phyloP scores from a whole-genome alignment of 2,329 filamentous ascomycete species.

The Neofusicoccum sp. region DNA sequence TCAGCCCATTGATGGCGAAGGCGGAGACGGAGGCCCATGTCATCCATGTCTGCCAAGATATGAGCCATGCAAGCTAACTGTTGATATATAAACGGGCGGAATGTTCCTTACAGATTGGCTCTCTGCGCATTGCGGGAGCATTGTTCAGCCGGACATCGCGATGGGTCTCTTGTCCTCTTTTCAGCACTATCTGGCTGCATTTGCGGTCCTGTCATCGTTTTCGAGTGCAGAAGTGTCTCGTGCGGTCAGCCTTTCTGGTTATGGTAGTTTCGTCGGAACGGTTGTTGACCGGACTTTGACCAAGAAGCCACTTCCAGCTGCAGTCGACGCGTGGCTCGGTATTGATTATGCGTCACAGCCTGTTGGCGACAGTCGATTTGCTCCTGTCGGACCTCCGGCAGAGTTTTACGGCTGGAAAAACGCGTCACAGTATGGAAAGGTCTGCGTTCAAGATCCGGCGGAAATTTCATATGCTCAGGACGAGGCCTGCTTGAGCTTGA shows the following conservation, averaged over 20 bases:
- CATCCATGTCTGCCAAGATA: background rate
- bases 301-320: constrained; percentile 34
- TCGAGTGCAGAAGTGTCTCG: background rate
- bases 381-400: constrained; percentile 43
- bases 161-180: background rate
- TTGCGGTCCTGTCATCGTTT: background rate
- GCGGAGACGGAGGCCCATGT: background rate
- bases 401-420: constrained; percentile 45
- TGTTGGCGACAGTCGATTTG: constrained; percentile 46
- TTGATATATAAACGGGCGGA: background rate
- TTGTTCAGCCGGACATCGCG: background rate
- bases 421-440: constrained; percentile 28
- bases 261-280: constrained; percentile 46
- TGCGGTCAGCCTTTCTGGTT: constrained; percentile 38
- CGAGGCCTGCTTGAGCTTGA: constrained; percentile 28
- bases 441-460: constrained; percentile 16
- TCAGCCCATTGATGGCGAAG: background rate
- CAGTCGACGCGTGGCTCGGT: constrained; percentile 53
- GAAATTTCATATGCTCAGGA: constrained; percentile 1
- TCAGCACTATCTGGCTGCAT: constrained; percentile 4
- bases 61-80: background rate
- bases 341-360: constrained; percentile 51
- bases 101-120: background rate
- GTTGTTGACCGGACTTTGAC: constrained; percentile 40
- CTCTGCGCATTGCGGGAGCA: background rate